Conservation (phyloP, 176 grass and related monocot genomes). For the Lolium perenne region DNA sequence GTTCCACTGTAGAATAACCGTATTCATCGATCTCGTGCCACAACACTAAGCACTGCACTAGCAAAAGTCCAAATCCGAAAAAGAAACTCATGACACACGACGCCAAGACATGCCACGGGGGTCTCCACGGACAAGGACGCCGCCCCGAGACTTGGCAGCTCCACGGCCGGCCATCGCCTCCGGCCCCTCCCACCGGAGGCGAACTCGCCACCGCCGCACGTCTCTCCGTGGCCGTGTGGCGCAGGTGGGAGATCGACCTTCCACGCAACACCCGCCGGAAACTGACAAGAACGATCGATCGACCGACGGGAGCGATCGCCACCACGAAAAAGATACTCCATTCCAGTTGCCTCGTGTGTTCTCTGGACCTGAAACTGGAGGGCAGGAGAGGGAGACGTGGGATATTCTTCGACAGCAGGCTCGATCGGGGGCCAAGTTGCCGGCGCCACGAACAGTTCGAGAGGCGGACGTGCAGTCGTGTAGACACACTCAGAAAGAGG, state of each 20-base stretch:
- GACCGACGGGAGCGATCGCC: not conserved
- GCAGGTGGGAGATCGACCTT: not conserved
- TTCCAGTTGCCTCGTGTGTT: not conserved
- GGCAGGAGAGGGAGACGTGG: constrained; percentile 17
- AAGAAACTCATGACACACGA: not conserved
- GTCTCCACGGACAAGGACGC: constrained; percentile 35
- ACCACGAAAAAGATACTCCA: constrained; percentile 2
- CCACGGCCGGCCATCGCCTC: constrained; percentile 11
- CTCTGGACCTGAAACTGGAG: not conserved
- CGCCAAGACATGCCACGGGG: not conserved
- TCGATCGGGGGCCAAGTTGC: not conserved
- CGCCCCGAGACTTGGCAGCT: constrained; percentile 33
- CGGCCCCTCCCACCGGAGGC: not conserved
- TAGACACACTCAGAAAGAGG: not conserved
- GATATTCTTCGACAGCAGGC: not conserved
- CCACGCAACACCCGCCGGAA: constrained; percentile 5
- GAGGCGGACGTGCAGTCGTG: not conserved
- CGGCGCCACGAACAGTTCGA: constrained; percentile 7
- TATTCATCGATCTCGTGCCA: not conserved
- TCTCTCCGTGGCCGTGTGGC: not conserved
- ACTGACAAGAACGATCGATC: not conserved
- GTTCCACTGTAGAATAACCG: too few relatives aligned
- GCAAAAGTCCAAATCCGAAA: not conserved
- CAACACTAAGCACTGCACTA: not conserved
- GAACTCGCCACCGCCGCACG: constrained; percentile 34